Percentiles rank a stretch among this genome's conserved stretches.
Evolutionary conservation across 257 asterid species (phyloP).

Genomic region (Solanum rostratum): DNA sequence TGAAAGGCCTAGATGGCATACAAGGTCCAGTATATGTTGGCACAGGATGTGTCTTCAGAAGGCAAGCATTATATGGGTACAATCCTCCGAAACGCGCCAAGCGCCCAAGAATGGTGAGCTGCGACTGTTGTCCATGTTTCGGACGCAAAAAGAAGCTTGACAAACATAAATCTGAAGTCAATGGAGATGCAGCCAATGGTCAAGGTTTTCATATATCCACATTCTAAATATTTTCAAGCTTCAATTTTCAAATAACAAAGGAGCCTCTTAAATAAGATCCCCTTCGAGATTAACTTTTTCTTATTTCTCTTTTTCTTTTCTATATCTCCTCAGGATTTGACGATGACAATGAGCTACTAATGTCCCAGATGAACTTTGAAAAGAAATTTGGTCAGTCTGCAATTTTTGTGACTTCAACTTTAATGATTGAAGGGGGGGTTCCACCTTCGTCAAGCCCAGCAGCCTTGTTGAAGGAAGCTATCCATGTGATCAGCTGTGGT

Average conservation of each 20-base stretch:
- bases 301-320: not conserved
- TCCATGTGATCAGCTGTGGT: conserved; percentile 96
- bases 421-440: conserved; percentile 91
- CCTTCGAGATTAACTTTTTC: not conserved
- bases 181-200: conserved; percentile 35
- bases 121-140: conserved; percentile 89
- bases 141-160: conserved; percentile 68
- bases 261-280: not conserved
- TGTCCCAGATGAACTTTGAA: conserved; percentile 90
- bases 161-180: conserved; percentile 32
- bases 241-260: not conserved
- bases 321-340: conserved; percentile 41
- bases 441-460: conserved; percentile 99
- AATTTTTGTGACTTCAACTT: conserved; percentile 76
- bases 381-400: conserved; percentile 93
- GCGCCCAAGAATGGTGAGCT: conserved; percentile 83
- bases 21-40: conserved; percentile 98
- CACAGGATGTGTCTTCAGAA: conserved; percentile 83
- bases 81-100: conserved; percentile 76
- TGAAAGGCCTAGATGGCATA: conserved; percentile 90
- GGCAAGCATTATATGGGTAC: conserved; percentile 83
- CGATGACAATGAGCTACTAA: conserved; percentile 65
- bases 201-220: conserved; percentile 33
- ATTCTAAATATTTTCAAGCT: not conserved
- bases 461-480: conserved; percentile 87